Evolutionary conservation across 2,329 filamentous ascomycete genomes (phyloP).

Genomic region (Claviceps cyperi): DNA sequence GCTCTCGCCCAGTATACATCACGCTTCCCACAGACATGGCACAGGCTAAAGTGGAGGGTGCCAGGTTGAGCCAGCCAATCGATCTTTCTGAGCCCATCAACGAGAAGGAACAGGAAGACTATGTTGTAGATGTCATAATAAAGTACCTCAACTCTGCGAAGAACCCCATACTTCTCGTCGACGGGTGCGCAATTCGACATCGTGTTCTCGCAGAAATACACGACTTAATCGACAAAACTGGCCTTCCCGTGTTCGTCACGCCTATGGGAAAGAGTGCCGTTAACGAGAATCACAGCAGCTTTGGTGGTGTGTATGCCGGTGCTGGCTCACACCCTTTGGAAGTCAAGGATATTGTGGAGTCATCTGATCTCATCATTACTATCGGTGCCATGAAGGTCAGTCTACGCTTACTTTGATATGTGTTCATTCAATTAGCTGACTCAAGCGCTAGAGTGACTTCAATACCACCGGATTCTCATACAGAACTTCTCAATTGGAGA

Average conservation of each 20-base stretch:
- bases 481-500: constrained; percentile 58
- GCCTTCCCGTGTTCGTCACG: constrained; percentile 71
- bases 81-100: constrained; percentile 51
- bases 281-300: constrained; percentile 60
- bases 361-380: constrained; percentile 54
- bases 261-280: constrained; percentile 83
- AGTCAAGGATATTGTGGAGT: constrained; percentile 50
- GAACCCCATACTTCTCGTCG: constrained; percentile 65
- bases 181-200: constrained; percentile 71
- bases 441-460: constrained; percentile 47
- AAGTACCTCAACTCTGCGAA: constrained; percentile 59
- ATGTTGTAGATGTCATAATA: constrained; percentile 67
- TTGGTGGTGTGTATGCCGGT: constrained; percentile 77
- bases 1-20: constrained; percentile 70
- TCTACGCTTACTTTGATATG: background rate
- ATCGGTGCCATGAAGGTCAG: constrained; percentile 47
- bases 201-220: constrained; percentile 59
- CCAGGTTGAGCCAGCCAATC: constrained; percentile 54
- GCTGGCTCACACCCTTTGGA: constrained; percentile 50
- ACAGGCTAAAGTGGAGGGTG: constrained; percentile 59
- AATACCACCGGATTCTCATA: constrained; percentile 77
- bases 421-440: background rate
- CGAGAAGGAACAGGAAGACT: constrained; percentile 57
- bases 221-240: constrained; percentile 55
- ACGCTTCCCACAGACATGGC: constrained; percentile 73